These are phyloP conservation scores for Pythium guiyangense DNA, from an alignment of 352 stramenopile genomes.

Conservation along the genomic window DNA sequence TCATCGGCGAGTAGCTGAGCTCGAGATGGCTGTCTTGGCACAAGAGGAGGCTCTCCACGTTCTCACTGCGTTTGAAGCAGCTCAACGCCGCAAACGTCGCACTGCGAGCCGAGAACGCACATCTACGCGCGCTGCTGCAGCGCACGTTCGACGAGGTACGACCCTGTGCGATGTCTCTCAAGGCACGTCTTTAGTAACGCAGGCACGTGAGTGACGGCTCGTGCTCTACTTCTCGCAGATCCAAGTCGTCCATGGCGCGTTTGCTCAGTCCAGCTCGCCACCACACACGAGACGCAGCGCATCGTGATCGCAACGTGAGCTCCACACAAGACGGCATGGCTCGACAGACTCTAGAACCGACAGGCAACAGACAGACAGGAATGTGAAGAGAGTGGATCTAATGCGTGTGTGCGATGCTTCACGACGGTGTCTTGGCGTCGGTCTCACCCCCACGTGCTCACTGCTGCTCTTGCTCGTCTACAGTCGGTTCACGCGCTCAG, in stretches of 20 bases:
- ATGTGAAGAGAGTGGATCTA: not conserved
- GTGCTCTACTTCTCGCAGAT: not conserved
- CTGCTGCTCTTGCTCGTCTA: not conserved
- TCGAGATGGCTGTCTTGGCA: too few species aligned
- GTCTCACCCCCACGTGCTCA: not conserved
- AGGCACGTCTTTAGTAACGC: not conserved
- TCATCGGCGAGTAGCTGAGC: too few species aligned
- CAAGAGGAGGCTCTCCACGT: too few species aligned
- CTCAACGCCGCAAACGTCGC: conserved; percentile 18
- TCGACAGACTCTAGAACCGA: not conserved
- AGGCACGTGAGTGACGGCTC: not conserved
- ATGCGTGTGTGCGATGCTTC: not conserved
- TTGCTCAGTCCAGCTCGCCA: not conserved
- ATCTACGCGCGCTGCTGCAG: conserved; percentile 26
- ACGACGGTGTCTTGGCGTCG: not conserved
- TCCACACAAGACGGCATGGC: not conserved
- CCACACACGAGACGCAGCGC: not conserved
- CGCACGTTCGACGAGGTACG: conserved; percentile 25
- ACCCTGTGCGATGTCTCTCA: not conserved
- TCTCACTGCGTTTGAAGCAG: conserved; percentile 8
- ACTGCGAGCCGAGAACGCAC: conserved; percentile 30
- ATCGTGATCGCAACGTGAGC: not conserved
- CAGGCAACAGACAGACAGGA: not conserved
- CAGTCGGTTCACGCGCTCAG: conserved; percentile 26
- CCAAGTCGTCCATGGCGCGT: not conserved